Evolutionary conservation across 23 red algal species (phyloP).

Genomic region (Agarophyton chilense): DNA sequence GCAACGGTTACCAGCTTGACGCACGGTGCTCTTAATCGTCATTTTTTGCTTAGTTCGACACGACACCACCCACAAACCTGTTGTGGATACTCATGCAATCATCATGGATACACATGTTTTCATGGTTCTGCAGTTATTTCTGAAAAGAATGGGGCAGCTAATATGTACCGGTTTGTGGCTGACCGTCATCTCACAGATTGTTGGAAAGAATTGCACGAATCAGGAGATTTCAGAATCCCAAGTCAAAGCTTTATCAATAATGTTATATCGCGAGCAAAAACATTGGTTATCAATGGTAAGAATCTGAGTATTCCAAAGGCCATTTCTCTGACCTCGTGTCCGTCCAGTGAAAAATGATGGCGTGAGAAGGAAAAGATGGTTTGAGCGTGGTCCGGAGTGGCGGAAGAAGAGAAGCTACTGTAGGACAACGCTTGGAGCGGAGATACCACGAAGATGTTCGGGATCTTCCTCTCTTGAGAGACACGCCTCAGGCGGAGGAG

Average conservation of each 20-base stretch:
- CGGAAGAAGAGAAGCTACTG: constrained; percentile 4
- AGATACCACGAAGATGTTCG: too few species aligned
- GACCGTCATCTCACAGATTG: not conserved
- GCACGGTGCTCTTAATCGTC: not conserved
- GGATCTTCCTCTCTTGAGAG: too few species aligned
- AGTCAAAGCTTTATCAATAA: not conserved
- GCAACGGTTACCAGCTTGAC: constrained; percentile 29
- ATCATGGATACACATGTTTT: constrained; percentile 23
- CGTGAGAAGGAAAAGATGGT: constrained; percentile 6
- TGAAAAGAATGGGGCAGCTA: constrained; percentile 13
- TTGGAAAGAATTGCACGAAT: constrained; percentile 4
- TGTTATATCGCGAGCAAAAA: not conserved
- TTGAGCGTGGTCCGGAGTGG: constrained; percentile 20
- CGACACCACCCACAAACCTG: not conserved
- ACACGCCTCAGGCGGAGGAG: too few species aligned
- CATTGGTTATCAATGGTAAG: not conserved
- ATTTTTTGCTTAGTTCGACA: not conserved
- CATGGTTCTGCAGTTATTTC: not conserved
- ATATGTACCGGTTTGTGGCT: constrained; percentile 22
- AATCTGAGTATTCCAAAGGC: constrained; percentile 48
- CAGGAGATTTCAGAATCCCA: not conserved
- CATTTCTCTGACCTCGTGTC: constrained; percentile 29
- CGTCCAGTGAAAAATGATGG: constrained; percentile 42
- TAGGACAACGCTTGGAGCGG: too few species aligned
- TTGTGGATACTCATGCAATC: constrained; percentile 25